Conservation (phyloP, 1,284 basidiomycete genomes). For the Melampsora larici-populina region DNA sequence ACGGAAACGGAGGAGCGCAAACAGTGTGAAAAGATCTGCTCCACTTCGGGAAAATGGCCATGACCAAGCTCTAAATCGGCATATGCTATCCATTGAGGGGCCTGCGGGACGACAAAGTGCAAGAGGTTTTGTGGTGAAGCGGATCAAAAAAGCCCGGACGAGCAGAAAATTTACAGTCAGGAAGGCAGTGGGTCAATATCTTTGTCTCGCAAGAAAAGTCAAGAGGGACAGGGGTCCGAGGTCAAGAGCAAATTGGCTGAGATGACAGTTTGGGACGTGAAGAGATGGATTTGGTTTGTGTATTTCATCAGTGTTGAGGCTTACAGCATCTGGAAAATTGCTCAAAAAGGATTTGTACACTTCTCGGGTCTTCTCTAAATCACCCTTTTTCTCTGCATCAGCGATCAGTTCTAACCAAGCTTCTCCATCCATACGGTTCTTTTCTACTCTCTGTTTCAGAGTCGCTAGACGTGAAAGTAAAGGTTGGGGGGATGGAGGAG, state of each 20-base stretch:
- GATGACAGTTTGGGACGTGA: conserved; percentile 61
- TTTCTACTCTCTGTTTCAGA: conserved; percentile 52
- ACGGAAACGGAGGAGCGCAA: conserved; percentile 75
- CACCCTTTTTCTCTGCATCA: conserved; percentile 65
- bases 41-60: conserved; percentile 66
- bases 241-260: not conserved
- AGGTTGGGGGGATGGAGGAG: conserved; percentile 2
- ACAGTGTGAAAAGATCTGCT: conserved; percentile 75
- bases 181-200: not conserved
- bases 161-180: conserved; percentile 10
- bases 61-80: conserved; percentile 70
- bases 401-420: conserved; percentile 68
- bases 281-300: conserved; percentile 44
- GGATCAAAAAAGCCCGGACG: not conserved
- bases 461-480: conserved; percentile 49
- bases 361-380: conserved; percentile 66
- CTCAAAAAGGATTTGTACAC: conserved; percentile 71
- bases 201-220: not conserved
- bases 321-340: conserved; percentile 73
- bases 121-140: not conserved
- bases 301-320: conserved; percentile 47
- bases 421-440: conserved; percentile 64
- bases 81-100: conserved; percentile 62
- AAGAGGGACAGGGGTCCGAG: not conserved
- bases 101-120: conserved; percentile 45